Evolutionary conservation across 2,329 filamentous ascomycete species (phyloP).

Genomic region (Pezicula rhizophila): DNA sequence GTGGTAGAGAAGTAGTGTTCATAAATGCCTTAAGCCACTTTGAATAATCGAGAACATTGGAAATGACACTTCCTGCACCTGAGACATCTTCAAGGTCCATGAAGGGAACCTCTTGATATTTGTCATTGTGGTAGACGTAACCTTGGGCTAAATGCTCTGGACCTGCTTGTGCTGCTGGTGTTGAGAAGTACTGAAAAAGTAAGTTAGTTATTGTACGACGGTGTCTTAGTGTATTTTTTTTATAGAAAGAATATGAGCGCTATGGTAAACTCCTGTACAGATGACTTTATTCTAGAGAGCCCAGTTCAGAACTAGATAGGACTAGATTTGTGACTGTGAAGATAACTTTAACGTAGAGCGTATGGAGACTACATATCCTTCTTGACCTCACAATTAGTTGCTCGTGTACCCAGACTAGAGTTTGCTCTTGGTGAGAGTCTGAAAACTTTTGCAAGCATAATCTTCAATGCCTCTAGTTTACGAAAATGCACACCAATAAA

Average conservation of each 20-base stretch:
- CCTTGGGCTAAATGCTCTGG: constrained; percentile 33
- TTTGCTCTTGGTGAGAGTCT: neutral
- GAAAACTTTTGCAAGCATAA: constrained; percentile 8
- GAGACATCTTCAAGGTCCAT: constrained; percentile 27
- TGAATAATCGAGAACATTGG: constrained; percentile 43
- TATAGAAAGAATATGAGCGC: too few species aligned
- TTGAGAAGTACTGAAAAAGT: constrained; percentile 17
- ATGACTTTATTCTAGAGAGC: too few species aligned
- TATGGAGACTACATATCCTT: too few species aligned
- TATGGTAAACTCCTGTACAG: too few species aligned
- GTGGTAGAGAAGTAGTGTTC: constrained; percentile 25
- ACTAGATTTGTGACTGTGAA: too few species aligned
- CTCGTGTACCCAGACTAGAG: too few species aligned
- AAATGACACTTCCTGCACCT: constrained; percentile 41
- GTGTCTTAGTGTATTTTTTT: too few species aligned
- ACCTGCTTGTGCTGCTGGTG: constrained; percentile 12
- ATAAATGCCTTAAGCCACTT: constrained; percentile 46
- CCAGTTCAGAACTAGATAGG: too few species aligned
- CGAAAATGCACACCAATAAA: neutral
- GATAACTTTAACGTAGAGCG: too few species aligned
- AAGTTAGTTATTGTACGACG: too few species aligned
- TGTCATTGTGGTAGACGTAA: constrained; percentile 33
- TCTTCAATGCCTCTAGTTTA: too few species aligned
- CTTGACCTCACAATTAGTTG: too few species aligned
- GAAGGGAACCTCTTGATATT: constrained; percentile 20